phyloP scores from a whole-genome alignment of 306 rosid species.

The Trifolium pratense region DNA sequence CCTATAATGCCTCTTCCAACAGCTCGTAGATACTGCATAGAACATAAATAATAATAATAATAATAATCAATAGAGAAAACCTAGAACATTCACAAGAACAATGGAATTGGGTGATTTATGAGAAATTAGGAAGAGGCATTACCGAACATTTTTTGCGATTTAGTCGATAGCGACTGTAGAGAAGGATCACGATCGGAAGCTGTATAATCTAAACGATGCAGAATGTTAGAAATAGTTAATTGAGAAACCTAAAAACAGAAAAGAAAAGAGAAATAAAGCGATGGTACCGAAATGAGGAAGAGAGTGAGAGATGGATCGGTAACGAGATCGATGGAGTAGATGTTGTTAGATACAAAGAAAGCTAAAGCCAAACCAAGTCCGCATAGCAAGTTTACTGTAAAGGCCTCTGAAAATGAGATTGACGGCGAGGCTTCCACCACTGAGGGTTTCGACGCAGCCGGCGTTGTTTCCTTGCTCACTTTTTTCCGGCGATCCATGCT shows the following conservation, averaged over 20 bases:
- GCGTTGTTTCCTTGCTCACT: constrained; percentile 20
- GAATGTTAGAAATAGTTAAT: neutral
- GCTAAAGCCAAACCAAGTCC: constrained; percentile 38
- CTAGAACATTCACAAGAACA: neutral
- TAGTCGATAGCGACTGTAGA: constrained; percentile 46
- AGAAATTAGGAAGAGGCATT: constrained; percentile 20
- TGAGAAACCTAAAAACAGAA: too few species aligned
- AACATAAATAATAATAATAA: neutral
- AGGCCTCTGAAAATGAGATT: constrained; percentile 38
- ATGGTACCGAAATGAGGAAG: constrained; percentile 50
- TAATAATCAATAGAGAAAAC: too few species aligned
- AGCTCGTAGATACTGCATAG: constrained; percentile 70
- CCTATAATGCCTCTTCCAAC: constrained; percentile 79
- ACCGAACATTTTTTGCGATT: constrained; percentile 48
- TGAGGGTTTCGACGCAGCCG: constrained; percentile 7
- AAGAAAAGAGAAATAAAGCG: neutral
- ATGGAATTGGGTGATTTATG: neutral
- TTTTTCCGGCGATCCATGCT: constrained; percentile 42
- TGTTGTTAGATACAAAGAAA: constrained; percentile 22
- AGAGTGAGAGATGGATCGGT: constrained; percentile 50
- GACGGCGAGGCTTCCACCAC: neutral
- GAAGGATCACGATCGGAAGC: constrained; percentile 49
- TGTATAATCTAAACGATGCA: constrained; percentile 40
- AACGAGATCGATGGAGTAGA: constrained; percentile 43
- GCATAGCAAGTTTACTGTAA: constrained; percentile 27